These are phyloP conservation scores for Knufia petricola DNA, from an alignment of 2,329 filamentous ascomycete species.

Conservation along the genomic window DNA sequence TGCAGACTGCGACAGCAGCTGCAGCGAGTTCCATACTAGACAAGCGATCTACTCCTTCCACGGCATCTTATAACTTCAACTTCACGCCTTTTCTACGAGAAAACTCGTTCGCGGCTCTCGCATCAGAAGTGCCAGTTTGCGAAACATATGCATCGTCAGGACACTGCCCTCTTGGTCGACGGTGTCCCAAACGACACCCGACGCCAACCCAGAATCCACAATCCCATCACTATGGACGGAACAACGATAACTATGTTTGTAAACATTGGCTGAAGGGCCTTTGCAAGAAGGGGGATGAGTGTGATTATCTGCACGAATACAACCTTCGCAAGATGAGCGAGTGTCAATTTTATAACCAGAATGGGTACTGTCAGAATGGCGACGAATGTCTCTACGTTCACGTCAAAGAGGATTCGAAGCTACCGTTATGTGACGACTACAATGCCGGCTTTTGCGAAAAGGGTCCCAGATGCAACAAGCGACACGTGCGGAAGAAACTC, in stretches of 20 bases:
- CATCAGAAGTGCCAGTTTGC: slow-evolving; percentile 70
- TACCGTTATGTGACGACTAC: slow-evolving; percentile 80
- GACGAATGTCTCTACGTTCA: slow-evolving; percentile 94
- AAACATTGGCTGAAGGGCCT: slow-evolving; percentile 97
- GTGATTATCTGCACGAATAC: slow-evolving; percentile 98
- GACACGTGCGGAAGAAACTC: slow-evolving; percentile 71
- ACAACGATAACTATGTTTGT: slow-evolving; percentile 62
- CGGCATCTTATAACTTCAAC: slow-evolving; percentile 58
- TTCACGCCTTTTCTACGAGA: slow-evolving; percentile 78
- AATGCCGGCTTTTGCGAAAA: slow-evolving; percentile 90
- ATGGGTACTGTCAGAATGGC: slow-evolving; percentile 90
- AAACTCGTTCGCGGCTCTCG: slow-evolving; percentile 75
- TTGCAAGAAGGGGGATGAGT: slow-evolving; percentile 93
- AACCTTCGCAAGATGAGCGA: slow-evolving; percentile 97
- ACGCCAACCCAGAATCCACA: slow-evolving; percentile 35
- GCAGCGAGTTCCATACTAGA: slow-evolving; percentile 10
- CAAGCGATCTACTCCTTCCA: slow-evolving; percentile 26
- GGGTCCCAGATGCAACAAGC: slow-evolving; percentile 76
- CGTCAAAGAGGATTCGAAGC: slow-evolving; percentile 69
- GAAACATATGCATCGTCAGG: slow-evolving; percentile 68
- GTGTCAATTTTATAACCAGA: slow-evolving; percentile 90
- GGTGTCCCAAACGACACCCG: slow-evolving; percentile 75
- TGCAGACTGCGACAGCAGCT: slow-evolving; percentile 8
- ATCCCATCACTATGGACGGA: slow-evolving; percentile 25
- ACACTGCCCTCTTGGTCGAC: slow-evolving; percentile 74